Conservation (phyloP, 257 asterid genomes). For the Anisodus tanguticus region DNA sequence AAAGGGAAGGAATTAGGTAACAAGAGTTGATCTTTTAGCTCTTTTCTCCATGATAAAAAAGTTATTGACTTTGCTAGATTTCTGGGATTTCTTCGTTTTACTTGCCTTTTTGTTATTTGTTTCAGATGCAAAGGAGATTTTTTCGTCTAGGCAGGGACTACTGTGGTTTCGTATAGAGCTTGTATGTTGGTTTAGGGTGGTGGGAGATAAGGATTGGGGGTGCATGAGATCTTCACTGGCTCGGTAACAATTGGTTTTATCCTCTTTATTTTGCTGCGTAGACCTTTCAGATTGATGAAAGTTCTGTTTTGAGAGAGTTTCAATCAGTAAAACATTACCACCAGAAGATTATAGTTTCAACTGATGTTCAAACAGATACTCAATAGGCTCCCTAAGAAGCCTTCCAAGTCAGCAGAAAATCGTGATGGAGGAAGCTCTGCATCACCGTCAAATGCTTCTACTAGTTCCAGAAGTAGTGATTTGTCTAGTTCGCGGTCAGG, state of each 20-base stretch:
- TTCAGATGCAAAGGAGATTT: conserved; percentile 46
- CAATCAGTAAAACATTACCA: conserved; percentile 28
- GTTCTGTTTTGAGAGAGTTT: conserved; percentile 12
- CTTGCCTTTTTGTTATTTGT: conserved; percentile 21
- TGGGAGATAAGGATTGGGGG: conserved; percentile 38
- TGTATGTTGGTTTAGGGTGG: conserved; percentile 36
- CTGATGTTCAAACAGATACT: conserved; percentile 74
- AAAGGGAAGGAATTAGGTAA: not conserved
- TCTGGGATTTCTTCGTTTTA: conserved; percentile 19
- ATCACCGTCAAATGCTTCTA: conserved; percentile 47
- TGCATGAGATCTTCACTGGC: conserved; percentile 34
- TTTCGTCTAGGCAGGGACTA: conserved; percentile 31
- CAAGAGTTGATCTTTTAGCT: conserved; percentile 10
- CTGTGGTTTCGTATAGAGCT: conserved; percentile 30
- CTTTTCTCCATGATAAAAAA: not conserved
- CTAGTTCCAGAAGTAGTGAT: conserved; percentile 50
- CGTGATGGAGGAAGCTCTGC: conserved; percentile 68
- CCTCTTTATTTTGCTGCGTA: conserved; percentile 26
- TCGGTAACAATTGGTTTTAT: conserved; percentile 29
- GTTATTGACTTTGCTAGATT: not conserved
- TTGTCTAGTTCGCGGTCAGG: conserved; percentile 38
- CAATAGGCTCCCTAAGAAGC: conserved; percentile 76
- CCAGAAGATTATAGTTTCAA: conserved; percentile 36
- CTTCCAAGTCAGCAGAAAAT: conserved; percentile 57
- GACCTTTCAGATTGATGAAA: conserved; percentile 30